Conservation (phyloP, 2,329 filamentous ascomycete genomes). For the Pseudomassariella vexata region DNA sequence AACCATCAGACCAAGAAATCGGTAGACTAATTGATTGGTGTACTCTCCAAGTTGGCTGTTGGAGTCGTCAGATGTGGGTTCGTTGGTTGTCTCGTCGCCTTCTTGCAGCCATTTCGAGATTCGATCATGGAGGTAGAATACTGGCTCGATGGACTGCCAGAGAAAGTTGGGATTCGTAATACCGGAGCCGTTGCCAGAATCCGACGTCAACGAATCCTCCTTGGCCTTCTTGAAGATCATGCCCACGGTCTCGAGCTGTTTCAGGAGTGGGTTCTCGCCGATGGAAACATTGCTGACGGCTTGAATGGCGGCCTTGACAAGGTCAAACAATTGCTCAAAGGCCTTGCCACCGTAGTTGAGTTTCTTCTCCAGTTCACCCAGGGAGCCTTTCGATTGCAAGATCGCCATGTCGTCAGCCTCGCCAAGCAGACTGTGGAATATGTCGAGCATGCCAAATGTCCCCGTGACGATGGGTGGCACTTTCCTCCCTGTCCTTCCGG, state of each 20-base stretch:
- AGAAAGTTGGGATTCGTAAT: conserved; percentile 16
- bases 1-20: conserved; percentile 22
- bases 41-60: conserved; percentile 20
- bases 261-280: conserved; percentile 14
- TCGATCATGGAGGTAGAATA: conserved; percentile 22
- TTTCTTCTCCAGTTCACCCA: conserved; percentile 20
- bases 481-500: conserved; percentile 32
- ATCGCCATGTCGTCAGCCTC: conserved; percentile 25
- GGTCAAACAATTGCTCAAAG: conserved; percentile 23
- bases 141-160: conserved; percentile 23
- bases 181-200: not conserved
- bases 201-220: conserved; percentile 2
- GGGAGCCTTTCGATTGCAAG: conserved; percentile 20
- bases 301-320: conserved; percentile 18
- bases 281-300: conserved; percentile 14
- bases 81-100: conserved; percentile 17
- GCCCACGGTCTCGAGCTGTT: conserved; percentile 19
- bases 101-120: conserved; percentile 23
- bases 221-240: conserved; percentile 19
- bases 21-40: conserved; percentile 23
- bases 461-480: conserved; percentile 48
- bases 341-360: conserved; percentile 20
- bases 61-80: conserved; percentile 13
- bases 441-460: conserved; percentile 39
- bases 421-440: conserved; percentile 24